Base-by-base conservation (phyloP, 1,284 basidiomycete genomes). In the Boletellus sp. region DNA sequence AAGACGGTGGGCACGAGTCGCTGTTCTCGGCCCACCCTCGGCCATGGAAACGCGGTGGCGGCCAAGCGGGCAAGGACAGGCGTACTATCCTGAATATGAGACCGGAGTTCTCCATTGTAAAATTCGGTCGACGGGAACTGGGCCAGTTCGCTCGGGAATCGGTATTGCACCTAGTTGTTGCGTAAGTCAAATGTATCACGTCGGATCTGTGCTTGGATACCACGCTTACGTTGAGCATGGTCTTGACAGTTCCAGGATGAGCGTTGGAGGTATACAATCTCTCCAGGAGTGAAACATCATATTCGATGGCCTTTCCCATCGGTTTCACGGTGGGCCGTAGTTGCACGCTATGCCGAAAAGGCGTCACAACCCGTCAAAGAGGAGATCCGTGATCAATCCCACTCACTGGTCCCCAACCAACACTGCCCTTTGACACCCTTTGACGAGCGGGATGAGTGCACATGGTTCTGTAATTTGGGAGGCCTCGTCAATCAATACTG, bases 331-430 rank as follows among this genome's bases (percentile, higher is more conserved):
- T 85, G 1, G 82, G 83, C 2, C 83, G 74, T 15, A 85, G 71
- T 63, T 86, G 83, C 22, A 84, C 82, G 52, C 84, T 86, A 36
- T 5, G 33, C 46, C 24, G 13, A n/a, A 5, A 12, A 33, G 39
- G 51, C 24, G 26, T 41, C 45, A 33, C 30, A 33, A 32, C 18
- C 13, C 5, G 3, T 32, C 30, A 5, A 18, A 37, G 8, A 13
- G 4, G 8, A 36, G 35, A 15, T 16, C 11, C 16, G 13, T 32
- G 8, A 11, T 30, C 12, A 6, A 21, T 44, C 24, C 24, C 18
- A 69, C 81, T 69, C 56, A 86, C 84, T 85, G 83, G 58, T 86
- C 83, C 5, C 84, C 84, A 7, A 86, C 83, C 16, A 86, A 67
- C 6, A 85, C 75, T 0, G 79, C 83, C 30, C 74, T 69, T 44